Percentiles rank a stretch among this genome's conserved stretches.
Evolutionary conservation across 2,329 filamentous ascomycete species (phyloP).

Genomic region (Epichloe coenophiala): DNA sequence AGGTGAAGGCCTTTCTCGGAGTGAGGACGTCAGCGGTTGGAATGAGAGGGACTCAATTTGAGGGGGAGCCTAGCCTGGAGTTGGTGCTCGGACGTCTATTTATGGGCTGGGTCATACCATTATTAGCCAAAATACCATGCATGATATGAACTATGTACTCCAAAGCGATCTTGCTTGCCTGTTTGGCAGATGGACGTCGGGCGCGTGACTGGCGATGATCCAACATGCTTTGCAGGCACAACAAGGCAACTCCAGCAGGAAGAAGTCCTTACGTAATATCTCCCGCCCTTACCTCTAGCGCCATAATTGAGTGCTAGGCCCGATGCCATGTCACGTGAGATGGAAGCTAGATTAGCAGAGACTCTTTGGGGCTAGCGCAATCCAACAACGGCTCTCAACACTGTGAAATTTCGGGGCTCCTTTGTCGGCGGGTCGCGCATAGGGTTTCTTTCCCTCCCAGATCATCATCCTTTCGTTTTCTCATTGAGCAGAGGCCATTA

Average conservation of each 20-base stretch:
- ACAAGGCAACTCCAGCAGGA: no score
- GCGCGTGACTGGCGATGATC: neutral
- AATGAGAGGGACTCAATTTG: neutral
- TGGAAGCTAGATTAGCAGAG: slow-evolving; percentile 14
- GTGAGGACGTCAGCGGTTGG: neutral
- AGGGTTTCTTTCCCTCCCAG: slow-evolving; percentile 16
- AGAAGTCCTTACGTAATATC: no score
- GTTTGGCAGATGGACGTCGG: neutral
- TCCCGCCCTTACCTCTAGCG: no score
- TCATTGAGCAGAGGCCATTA: slow-evolving; percentile 20
- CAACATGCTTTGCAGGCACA: no score
- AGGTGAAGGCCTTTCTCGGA: no score
- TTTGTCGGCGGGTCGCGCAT: slow-evolving; percentile 10
- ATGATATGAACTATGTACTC: slow-evolving; percentile 2
- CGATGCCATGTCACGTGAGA: slow-evolving; percentile 13
- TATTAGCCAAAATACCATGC: slow-evolving; percentile 10
- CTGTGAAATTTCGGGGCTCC: slow-evolving; percentile 30
- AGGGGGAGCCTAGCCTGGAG: neutral
- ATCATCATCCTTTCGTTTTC: slow-evolving; percentile 7
- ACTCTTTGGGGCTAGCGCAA: slow-evolving; percentile 16
- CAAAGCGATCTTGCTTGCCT: no score
- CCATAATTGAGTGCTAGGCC: neutral
- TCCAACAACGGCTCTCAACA: slow-evolving; percentile 29
- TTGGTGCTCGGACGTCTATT: slow-evolving; percentile 8
- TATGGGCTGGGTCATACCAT: slow-evolving; percentile 5